phyloP scores from a whole-genome alignment of 2,329 filamentous ascomycete species.

The Colletotrichum higginsianum region DNA sequence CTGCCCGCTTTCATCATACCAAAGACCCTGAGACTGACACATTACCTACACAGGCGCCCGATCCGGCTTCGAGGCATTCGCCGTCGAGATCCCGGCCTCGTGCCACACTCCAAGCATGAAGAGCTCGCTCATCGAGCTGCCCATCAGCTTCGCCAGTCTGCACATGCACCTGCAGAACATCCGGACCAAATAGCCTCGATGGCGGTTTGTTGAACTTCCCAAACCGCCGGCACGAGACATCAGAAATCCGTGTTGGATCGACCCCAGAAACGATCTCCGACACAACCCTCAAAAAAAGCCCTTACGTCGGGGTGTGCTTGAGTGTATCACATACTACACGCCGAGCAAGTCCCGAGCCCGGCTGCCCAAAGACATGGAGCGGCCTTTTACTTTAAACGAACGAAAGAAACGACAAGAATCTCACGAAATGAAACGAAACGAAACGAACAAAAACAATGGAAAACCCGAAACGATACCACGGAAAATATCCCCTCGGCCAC shows the following conservation, averaged over 20 bases:
- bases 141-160: conserved; percentile 39
- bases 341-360: conserved; percentile 27
- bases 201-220: conserved; percentile 28
- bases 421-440: conserved; percentile 19
- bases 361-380: background rate
- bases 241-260: conserved; percentile 33
- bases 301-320: conserved; percentile 31
- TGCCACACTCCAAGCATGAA: conserved; percentile 26
- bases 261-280: conserved; percentile 20
- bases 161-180: conserved; percentile 38
- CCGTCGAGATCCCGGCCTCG: conserved; percentile 35
- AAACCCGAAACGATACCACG: conserved; percentile 22
- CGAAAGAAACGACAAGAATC: conserved; percentile 23
- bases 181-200: conserved; percentile 38
- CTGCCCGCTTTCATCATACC: too few relatives aligned
- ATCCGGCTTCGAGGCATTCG: conserved; percentile 28
- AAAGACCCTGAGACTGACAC: background rate
- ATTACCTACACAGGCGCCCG: background rate
- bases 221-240: conserved; percentile 41
- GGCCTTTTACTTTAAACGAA: background rate
- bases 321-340: conserved; percentile 13
- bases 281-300: conserved; percentile 5
- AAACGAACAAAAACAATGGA: conserved; percentile 26
- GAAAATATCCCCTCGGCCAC: conserved; percentile 15
- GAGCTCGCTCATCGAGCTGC: conserved; percentile 30